phyloP scores from a whole-genome alignment of 2,329 filamentous ascomycete species.

The Aspergillus udagawae region DNA sequence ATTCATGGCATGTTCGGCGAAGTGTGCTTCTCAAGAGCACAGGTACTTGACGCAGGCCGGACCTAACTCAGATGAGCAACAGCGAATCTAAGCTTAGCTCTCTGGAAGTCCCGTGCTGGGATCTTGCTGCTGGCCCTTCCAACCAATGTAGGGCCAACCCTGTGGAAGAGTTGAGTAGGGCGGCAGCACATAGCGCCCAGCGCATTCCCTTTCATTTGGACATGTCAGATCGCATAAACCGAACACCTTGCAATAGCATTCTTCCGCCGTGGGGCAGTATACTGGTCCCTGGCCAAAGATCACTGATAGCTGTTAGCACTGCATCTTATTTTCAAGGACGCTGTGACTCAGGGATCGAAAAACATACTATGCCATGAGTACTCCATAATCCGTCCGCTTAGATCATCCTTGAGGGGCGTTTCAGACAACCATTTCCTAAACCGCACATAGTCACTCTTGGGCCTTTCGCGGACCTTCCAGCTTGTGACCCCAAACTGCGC shows the following conservation, averaged over 20 bases:
- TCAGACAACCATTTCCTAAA: conserved; percentile 48
- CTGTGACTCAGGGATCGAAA: not conserved
- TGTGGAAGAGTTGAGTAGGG: conserved; percentile 54
- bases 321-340: not conserved
- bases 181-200: conserved; percentile 57
- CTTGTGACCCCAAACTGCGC: conserved; percentile 53
- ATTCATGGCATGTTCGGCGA: not conserved
- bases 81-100: conserved; percentile 10
- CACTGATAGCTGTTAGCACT: conserved; percentile 37
- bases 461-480: conserved; percentile 44
- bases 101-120: conserved; percentile 30
- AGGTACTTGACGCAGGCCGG: not conserved
- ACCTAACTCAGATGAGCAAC: not conserved
- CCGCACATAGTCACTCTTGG: conserved; percentile 46
- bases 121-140: conserved; percentile 40
- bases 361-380: conserved; percentile 58
- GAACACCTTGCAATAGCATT: conserved; percentile 66
- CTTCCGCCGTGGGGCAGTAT: conserved; percentile 57
- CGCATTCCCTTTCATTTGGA: conserved; percentile 44
- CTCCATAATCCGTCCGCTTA: conserved; percentile 53
- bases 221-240: conserved; percentile 54
- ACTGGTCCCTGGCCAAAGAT: conserved; percentile 57
- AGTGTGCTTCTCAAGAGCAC: not conserved
- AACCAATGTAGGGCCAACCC: conserved; percentile 60
- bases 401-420: conserved; percentile 45